Evolutionary conservation across 129 eudicot species (phyloP).

Genomic region (Chrysanthemum makinoi): DNA sequence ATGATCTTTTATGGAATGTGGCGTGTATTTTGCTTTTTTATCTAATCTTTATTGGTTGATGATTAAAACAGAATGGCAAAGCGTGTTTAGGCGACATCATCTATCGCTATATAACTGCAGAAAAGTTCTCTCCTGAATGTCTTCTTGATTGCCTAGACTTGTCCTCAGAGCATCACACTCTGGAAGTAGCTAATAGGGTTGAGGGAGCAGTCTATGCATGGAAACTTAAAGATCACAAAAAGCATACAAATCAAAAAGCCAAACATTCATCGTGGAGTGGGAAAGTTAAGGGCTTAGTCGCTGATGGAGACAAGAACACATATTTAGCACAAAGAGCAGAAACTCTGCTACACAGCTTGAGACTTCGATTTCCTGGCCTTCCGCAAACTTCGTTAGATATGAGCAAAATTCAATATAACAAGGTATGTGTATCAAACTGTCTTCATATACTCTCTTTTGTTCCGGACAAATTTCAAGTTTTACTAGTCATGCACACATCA

Average conservation of each 20-base stretch:
- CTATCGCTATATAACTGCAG: slow-evolving; percentile 83
- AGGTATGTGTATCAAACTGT: slow-evolving; percentile 33
- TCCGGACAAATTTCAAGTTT: background rate
- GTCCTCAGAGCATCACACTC: slow-evolving; percentile 77
- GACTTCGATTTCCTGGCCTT: slow-evolving; percentile 73
- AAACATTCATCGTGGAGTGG: slow-evolving; percentile 78
- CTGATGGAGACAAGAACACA: slow-evolving; percentile 57
- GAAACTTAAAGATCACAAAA: slow-evolving; percentile 64
- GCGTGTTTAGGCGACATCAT: slow-evolving; percentile 80
- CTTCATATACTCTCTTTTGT: background rate
- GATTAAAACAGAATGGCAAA: slow-evolving; percentile 60
- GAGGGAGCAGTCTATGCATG: slow-evolving; percentile 86
- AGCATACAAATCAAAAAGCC: slow-evolving; percentile 35
- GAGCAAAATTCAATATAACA: slow-evolving; percentile 89
- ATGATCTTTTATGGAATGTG: too few species aligned
- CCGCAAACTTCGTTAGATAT: slow-evolving; percentile 92
- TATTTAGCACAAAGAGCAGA: slow-evolving; percentile 71
- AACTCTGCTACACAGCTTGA: slow-evolving; percentile 54
- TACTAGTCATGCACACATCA: background rate
- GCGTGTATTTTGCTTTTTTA: too few species aligned
- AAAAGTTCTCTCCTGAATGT: slow-evolving; percentile 72
- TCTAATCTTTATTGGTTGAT: background rate
- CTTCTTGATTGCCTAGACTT: slow-evolving; percentile 86
- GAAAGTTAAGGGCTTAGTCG: slow-evolving; percentile 69
- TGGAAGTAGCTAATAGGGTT: slow-evolving; percentile 78